Evolutionary conservation across 2,329 filamentous ascomycete genomes (phyloP), one percentile per base, ranked within the genome.

Genomic region (Pseudopyrenochaeta lycopersici): DNA sequence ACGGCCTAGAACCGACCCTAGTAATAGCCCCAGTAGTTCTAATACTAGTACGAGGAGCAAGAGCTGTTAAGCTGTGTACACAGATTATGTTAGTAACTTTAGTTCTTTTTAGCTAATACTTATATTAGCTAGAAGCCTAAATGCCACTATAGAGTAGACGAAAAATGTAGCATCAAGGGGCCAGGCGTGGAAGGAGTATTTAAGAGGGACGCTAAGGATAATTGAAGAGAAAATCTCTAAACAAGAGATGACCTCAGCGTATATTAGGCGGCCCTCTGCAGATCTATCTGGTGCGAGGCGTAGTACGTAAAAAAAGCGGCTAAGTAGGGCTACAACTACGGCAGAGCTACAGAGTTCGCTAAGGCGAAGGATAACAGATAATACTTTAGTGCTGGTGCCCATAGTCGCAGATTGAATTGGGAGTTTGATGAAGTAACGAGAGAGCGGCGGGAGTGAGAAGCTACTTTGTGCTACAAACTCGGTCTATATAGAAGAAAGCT

Each of bases 1-100:
- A 50, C 49, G 9, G n/a, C 44, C 54, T 49, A 57, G 46, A 57
- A 57, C 14, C 54, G 40, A 27, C 54, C 54, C 54, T 49, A 57
- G 41, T 57, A 53, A 30, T 32, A 54, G 20, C 54, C 54, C 54
- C 54, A 57, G 41, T 57, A 57, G 27, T 47, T 50, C 14, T 30
- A 54, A 40, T 53, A 57, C 54, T 49, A 57, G 23, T 20, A 32
- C 14, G 54, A 57, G 38, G 40, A 38, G 41, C 54, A 57, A 32
- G 54, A 54, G 36, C 42, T 47, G 36, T 54, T 50, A 15, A 57
- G 43, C 54, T 57, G 46, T 47, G 35, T 30, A 46, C 7, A 21
- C 30, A 48, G 12, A 27, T 57, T 23, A 57, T 45, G 29, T 36
- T 17, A 39, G 44, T 21, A 30, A 31, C 12, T 23, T 17, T 14